Evolutionary conservation across 805 yeast genomes (phyloP), one percentile per base, ranked within the genome.

Genomic region (Danielia oregonensis): DNA sequence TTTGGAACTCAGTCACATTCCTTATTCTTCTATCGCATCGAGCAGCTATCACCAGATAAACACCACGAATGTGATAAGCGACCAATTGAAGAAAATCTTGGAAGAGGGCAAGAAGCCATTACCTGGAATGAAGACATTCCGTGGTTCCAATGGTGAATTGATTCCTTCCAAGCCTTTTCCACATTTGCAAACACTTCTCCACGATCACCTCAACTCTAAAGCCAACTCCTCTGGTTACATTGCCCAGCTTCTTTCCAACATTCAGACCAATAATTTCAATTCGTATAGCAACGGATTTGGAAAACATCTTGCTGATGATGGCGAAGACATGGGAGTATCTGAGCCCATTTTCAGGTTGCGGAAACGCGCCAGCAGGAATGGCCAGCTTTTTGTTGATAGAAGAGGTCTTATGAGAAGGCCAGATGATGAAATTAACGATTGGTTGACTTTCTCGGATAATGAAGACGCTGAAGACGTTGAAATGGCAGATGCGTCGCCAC

Each of bases 11-110:
- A 63, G 69, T 14, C 88, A 83, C 51, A 70, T 86, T 2, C 91
- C 95, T 3, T 86, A 82, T 53, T 81, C 93, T 9, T 83, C 95
- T 1, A 82, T 86, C 25, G 68, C 70, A 1, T 76, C 88, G 0
- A 72, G 85, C 1, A 75, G 82, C 10, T 69, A 72, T 31, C 85
- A 76, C 52, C 86, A 77, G 54, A 72, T 79, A 39, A 78, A 79
- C 48, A 72, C 78, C 26, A 69, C 81, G 6, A 79, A 77, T 41
- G 78, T 72, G 35, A 57, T 75, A 9, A 56, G 55, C 31, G 72
- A 73, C 24, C 44, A 49, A 4, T 51, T 68, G 36, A 62, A 63
- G 49, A 65, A 68, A 29, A 48, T 63, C 17, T 43, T 68, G 21
- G 68, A 75, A 35, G 74, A 65, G 18, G 70, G 67, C n/a, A 66